Evolutionary conservation across 2,329 filamentous ascomycete species (phyloP), one percentile per base, ranked within the genome.

Genomic region (Aspergillus viridinutans): DNA sequence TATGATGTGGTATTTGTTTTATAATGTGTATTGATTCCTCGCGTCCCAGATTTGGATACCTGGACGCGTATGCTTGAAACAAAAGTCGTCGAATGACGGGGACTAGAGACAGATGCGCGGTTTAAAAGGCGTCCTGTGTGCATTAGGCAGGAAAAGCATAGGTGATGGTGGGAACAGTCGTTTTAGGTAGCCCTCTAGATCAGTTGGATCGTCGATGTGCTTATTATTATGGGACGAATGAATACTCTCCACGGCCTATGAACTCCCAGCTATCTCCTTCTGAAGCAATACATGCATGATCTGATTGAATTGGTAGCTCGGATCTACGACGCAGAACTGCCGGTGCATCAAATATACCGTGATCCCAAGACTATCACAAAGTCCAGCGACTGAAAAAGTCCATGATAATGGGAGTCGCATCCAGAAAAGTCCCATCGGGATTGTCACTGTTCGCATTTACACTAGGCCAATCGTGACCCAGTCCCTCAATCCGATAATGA

Each of bases 381-480:
- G 40, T n/a, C 54, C 50, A 58, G 32, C 42, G 50, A 7, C 32
- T n/a, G 47, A 67, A 67, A 49, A 66, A 67, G 3, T 61, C 54
- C 55, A 64, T 53, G 43, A 65, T 62, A 25, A 61, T 47, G 6
- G 57, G 61, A n/a, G 57, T 65, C 25, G 64, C 62, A 54, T 67
- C 53, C 28, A 67, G 54, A 42, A 54, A 59, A n/a, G 59, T 62
- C 14, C 53, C 54, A 28, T 54, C 50, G 3, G 55, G 25, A 38
- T 61, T 60, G 20, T 66, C 64, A 9, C 53, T 50, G 52, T 67
- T 67, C 20, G 54, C 50, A 32, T 56, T 23, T 29, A 55, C 59
- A 29, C 62, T 65, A 8, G 63, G 61, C 66, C 66, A 68, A 20
- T 23, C 55, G 52, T 68, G 64, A 9, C 59, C 62, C 49, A 52